phyloP scores from a whole-genome alignment of 768 basidiomycete species.

The Boletus speciosus region DNA sequence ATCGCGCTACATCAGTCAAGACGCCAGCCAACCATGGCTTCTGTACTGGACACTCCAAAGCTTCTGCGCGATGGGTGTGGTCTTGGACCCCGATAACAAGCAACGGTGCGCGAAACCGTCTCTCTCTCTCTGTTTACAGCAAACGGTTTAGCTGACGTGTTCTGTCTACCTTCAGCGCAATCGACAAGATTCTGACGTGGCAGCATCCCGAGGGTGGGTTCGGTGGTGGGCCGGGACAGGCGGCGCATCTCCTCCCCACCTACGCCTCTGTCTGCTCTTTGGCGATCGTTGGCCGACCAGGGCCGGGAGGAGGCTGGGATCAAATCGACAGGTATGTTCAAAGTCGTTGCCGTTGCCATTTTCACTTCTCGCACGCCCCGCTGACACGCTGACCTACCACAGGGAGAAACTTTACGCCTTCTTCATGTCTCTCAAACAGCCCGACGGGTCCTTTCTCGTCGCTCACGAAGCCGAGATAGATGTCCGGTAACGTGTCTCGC shows the following conservation, averaged over 20 bases:
- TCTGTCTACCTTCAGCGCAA: constrained; percentile 45
- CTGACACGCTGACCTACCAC: not conserved
- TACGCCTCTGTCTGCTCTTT: constrained; percentile 85
- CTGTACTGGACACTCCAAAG: constrained; percentile 90
- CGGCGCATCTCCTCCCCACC: constrained; percentile 83
- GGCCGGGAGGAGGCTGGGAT: constrained; percentile 79
- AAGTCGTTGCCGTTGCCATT: not conserved
- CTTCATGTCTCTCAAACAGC: constrained; percentile 88
- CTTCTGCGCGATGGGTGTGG: constrained; percentile 75
- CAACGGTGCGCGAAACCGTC: constrained; percentile 49
- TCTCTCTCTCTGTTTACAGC: not conserved
- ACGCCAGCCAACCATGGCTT: constrained; percentile 95
- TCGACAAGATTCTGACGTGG: constrained; percentile 75
- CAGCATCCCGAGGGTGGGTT: constrained; percentile 91
- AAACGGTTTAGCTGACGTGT: not conserved
- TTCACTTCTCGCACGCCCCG: not conserved
- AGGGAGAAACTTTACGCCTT: constrained; percentile 77
- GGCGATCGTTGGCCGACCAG: constrained; percentile 75
- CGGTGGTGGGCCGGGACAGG: constrained; percentile 86
- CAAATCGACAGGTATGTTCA: constrained; percentile 68
- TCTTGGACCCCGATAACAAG: constrained; percentile 71
- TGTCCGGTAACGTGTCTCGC: constrained; percentile 59
- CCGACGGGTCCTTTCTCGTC: constrained; percentile 92
- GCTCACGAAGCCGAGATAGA: constrained; percentile 88
- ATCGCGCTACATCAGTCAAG: constrained; percentile 72